Evolutionary conservation across 116 monocot species (phyloP).

Genomic region (Papilionanthe hybrid): DNA sequence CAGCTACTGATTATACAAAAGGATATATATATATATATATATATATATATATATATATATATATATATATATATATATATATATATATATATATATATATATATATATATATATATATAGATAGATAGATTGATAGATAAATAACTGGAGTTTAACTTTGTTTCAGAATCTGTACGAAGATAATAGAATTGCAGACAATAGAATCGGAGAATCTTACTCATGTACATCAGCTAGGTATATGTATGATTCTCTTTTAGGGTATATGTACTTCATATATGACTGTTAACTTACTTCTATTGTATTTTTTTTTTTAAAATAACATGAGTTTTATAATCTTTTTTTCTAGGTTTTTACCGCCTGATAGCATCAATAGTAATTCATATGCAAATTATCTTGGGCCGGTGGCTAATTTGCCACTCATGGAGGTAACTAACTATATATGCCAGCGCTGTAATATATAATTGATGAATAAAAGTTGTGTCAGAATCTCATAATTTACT

Average conservation of each 20-base stretch:
- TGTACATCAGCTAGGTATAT: conserved; percentile 7
- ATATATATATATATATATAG: too few species aligned
- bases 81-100: too few species aligned
- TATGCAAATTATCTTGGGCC: conserved; percentile 2
- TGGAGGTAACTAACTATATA: conserved; percentile 1
- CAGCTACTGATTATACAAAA: not conserved
- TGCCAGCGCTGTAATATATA: too few species aligned
- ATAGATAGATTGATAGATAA: too few species aligned
- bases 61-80: too few species aligned
- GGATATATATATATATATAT: too few species aligned
- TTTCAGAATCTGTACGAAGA: conserved; percentile 34
- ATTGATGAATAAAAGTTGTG: too few species aligned
- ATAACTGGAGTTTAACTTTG: too few species aligned
- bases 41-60: too few species aligned
- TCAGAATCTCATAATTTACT: too few species aligned
- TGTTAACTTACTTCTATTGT: not conserved
- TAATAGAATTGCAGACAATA: not conserved
- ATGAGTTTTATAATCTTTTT: not conserved
- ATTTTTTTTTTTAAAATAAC: not conserved
- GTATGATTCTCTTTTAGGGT: not conserved
- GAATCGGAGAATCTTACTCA: not conserved
- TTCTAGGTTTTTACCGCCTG: not conserved
- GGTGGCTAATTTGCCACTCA: conserved; percentile 21
- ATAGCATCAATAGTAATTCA: not conserved
- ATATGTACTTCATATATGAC: not conserved